Evolutionary conservation across 805 yeast species (phyloP), one percentile per base, ranked within the genome.

Genomic region (Scheffersomyces stipitis): DNA sequence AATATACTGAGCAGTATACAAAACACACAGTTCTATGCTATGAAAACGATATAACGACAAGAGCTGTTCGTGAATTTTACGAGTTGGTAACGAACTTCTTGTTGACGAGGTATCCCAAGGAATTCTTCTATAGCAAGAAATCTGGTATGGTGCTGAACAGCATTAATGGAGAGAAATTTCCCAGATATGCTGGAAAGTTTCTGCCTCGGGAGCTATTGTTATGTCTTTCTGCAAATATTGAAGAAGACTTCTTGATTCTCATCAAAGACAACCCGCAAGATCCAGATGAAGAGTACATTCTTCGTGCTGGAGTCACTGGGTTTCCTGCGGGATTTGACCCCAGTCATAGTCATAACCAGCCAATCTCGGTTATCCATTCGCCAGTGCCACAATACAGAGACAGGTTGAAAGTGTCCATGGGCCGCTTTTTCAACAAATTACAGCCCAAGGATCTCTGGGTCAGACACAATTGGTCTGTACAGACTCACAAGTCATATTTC

Each of bases 311-410:
- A 5, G 62, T 74, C 3, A 72, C 80, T 16, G 78, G 80, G 5
- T 82, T 81, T 47, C 87, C 91, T 1, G 78, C 83, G 1, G 91
- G 91, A 2, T 85, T 85, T 57, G 78, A 79, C 50, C 90, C 91
- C 4, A 58, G 69, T 4, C 60, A 53, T 7, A 72, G 76, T 44
- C 68, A 76, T 43, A 64, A 79, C 49, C 58, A 67, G 46, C 79
- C 83, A 2, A 58, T 85, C 27, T 75, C 85, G 0, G 62, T 55
- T 31, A 75, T 85, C 41, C 95, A 85, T 52, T 72, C 62, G 2
- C 90, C 90, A 0, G 90, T 85, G 2, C 95, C 93, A 0, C 76
- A 75, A 41, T 85, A 85, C 49, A 56, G 65, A 35, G 60, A 72
- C 15, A 72, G 78, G 44, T 63, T 85, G 29, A 72, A 76, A 53